These are phyloP conservation scores for Sextonia rubra DNA, from an alignment of 164 flowering plant species.

Conservation along the genomic window DNA sequence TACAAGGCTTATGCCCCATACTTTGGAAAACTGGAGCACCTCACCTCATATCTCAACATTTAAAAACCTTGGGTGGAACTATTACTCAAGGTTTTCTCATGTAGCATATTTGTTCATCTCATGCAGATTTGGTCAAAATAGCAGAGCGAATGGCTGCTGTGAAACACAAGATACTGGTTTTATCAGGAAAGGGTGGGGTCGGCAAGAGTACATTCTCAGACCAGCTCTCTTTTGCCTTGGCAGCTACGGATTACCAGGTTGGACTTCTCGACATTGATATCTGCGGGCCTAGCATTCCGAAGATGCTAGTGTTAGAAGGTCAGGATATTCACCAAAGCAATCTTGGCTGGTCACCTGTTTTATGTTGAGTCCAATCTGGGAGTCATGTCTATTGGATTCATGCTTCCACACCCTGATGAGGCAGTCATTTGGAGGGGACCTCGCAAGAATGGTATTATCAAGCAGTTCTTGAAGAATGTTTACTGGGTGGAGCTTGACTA, in stretches of 20 bases:
- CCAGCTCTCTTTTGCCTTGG: constrained; percentile 78
- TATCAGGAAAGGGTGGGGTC: constrained; percentile 97
- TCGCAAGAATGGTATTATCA: constrained; percentile 80
- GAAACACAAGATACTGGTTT: constrained; percentile 84
- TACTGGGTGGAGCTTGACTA: constrained; percentile 97
- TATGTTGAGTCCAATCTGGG: constrained; percentile 93
- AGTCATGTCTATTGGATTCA: constrained; percentile 96
- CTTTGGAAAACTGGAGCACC: too few species aligned
- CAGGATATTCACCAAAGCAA: constrained; percentile 88
- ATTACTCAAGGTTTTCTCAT: background rate
- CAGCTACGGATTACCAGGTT: constrained; percentile 79
- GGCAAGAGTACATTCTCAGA: constrained; percentile 97
- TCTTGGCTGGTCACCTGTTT: constrained; percentile 91
- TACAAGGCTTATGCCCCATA: too few species aligned
- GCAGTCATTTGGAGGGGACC: constrained; percentile 98
- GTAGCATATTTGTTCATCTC: background rate
- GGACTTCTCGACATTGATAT: constrained; percentile 92
- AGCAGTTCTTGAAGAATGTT: constrained; percentile 84
- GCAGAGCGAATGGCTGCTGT: constrained; percentile 89
- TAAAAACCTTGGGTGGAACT: background rate
- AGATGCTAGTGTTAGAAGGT: constrained; percentile 96
- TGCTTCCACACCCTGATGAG: constrained; percentile 84
- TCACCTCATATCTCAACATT: too few species aligned
- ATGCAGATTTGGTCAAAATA: constrained; percentile 75
- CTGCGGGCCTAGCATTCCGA: constrained; percentile 97